phyloP scores from a whole-genome alignment of 352 stramenopile species.

The Hyaloperonospora brassicae region DNA sequence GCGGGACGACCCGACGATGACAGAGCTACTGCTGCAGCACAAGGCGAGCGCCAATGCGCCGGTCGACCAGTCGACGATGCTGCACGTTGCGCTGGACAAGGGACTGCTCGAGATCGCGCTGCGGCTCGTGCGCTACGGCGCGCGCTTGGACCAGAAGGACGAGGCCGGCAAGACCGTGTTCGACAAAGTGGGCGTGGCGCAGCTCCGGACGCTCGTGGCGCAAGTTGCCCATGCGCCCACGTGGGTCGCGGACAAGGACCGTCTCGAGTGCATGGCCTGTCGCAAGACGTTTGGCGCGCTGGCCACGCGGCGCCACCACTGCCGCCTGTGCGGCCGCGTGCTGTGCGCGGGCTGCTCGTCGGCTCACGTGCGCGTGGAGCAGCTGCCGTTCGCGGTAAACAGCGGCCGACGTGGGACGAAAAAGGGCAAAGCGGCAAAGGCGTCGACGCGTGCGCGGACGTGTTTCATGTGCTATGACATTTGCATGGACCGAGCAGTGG shows the following conservation, averaged over 20 bases:
- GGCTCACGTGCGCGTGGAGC: conserved; percentile 40
- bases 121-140: conserved; percentile 45
- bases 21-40: conserved; percentile 52
- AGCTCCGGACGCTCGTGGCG: conserved; percentile 42
- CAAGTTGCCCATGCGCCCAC: conserved; percentile 39
- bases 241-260: conserved; percentile 49
- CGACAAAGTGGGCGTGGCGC: conserved; percentile 42
- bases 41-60: conserved; percentile 46
- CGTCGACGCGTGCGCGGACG: conserved; percentile 48
- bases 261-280: conserved; percentile 49
- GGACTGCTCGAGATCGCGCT: conserved; percentile 39
- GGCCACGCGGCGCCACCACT: conserved; percentile 45
- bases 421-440: conserved; percentile 35
- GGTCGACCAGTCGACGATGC: conserved; percentile 52
- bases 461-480: conserved; percentile 71
- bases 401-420: conserved; percentile 52
- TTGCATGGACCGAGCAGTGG: conserved; percentile 23
- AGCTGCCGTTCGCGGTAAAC: conserved; percentile 32
- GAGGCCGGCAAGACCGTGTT: conserved; percentile 54
- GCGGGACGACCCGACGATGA: conserved; percentile 49
- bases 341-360: conserved; percentile 41
- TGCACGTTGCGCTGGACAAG: conserved; percentile 59
- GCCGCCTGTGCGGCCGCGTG: conserved; percentile 47
- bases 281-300: conserved; percentile 41
- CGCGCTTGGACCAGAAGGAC: conserved; percentile 49